Base-by-base conservation (phyloP, 495 filamentous ascomycete species). In the Lophiostoma macrostomum region DNA sequence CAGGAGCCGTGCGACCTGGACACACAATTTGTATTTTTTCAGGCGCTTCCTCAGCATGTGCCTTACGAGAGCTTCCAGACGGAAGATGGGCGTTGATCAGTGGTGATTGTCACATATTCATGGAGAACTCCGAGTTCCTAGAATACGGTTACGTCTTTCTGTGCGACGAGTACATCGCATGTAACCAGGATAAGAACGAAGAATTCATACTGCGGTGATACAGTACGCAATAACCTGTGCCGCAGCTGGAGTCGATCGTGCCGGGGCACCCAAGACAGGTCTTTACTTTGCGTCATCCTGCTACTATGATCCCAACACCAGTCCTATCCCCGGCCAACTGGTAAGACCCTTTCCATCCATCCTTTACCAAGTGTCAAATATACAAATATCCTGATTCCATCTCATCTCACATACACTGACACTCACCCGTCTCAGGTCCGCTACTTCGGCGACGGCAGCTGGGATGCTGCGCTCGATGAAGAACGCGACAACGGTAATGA, bases 401-500 rank as follows among this genome's bases (percentile, higher is more conserved):
- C 22, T 16, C 35, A 10, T 13, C 4, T 6, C 2, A n/a, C 5
- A 8, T 34, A 10, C 3, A 20, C 13, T 4, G 37, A 5, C 44
- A 24, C 19, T 23, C 5, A 55, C 23, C 13, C 28, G 2, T 14
- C 29, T n/a, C 13, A 57, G 53, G 72, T 78, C 20, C 74, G 72
- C 22, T 67, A 70, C 31, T 74, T 78, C 10, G 58, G 75, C 23
- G 68, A 78, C 41, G 74, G 73, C 28, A 59, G 64, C n/a, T 73
- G 68, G 37, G 63, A 76, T 4, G 20, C 65, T 3, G 47, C 63
- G 8, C 63, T 67, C 38, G 64, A 63, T 1, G 75, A 78, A 53
- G 71, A 78, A 36, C 77, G 75, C 27, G 75, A 78, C 35, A 68
- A 76, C 52, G 70, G 70, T 5, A 76, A 77, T 27, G 64, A 53